phyloP scores from a whole-genome alignment of 2,329 filamentous ascomycete genomes.

The Diaporthe aspalathi region DNA sequence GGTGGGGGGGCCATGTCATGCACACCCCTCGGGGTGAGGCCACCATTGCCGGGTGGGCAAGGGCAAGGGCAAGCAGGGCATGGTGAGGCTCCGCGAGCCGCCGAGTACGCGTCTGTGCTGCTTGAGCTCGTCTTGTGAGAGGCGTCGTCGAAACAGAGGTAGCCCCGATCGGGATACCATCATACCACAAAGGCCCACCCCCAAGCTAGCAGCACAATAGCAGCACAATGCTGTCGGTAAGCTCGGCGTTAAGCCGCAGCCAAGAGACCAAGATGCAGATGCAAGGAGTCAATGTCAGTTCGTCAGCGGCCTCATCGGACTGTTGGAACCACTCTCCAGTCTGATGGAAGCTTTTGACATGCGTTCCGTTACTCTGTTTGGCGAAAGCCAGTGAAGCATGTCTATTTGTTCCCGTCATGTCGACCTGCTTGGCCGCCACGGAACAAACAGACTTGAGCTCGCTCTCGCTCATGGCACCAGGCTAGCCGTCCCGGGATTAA shows the following conservation, averaged over 20 bases:
- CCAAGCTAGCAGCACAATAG: background rate
- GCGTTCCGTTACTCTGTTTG: background rate
- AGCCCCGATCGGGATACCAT: slow-evolving; percentile 26
- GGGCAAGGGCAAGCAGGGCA: background rate
- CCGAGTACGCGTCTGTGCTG: background rate
- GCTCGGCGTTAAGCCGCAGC: slow-evolving; percentile 27
- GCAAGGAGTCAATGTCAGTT: slow-evolving; percentile 11
- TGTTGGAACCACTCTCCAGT: background rate
- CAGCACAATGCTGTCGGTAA: background rate
- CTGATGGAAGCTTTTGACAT: slow-evolving; percentile 21
- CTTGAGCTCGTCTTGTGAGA: background rate
- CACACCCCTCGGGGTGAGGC: slow-evolving; percentile 19
- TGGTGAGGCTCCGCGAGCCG: slow-evolving; percentile 27
- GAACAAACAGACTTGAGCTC: background rate
- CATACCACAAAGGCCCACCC: background rate
- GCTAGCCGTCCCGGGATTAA: background rate
- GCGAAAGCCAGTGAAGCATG: background rate
- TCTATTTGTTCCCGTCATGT: background rate
- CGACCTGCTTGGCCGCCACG: background rate
- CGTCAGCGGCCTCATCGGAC: slow-evolving; percentile 4
- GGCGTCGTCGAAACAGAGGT: slow-evolving; percentile 31
- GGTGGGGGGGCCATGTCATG: background rate
- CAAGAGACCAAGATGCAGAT: slow-evolving; percentile 20
- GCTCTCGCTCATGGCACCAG: slow-evolving; percentile 8
- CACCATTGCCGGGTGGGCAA: background rate